Evolutionary conservation across 2,329 filamentous ascomycete species (phyloP).

Genomic region (Diaporthe ampelina): DNA sequence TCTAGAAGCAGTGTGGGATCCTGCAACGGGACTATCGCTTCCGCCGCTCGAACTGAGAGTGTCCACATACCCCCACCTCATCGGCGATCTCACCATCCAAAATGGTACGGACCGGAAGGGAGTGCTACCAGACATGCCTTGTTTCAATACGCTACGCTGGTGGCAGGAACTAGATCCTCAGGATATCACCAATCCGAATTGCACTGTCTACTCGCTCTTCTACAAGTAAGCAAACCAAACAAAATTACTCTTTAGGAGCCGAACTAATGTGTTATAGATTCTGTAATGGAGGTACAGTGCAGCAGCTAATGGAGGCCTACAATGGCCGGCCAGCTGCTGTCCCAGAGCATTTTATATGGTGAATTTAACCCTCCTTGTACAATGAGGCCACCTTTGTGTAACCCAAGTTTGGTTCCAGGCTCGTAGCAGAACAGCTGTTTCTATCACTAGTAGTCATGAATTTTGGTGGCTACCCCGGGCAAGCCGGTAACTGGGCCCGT

Average conservation of each 20-base stretch:
- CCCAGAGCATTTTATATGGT: slow-evolving; percentile 1
- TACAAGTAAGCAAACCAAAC: neutral
- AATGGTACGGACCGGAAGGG: neutral
- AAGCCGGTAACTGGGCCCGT: neutral
- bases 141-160: neutral
- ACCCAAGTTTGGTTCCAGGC: neutral
- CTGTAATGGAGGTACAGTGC: neutral
- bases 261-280: neutral
- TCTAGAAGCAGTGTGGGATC: neutral
- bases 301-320: neutral
- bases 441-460: neutral
- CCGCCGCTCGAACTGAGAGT: slow-evolving; percentile 1
- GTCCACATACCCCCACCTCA: neutral
- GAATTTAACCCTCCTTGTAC: too few species aligned
- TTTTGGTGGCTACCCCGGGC: neutral
- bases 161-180: neutral
- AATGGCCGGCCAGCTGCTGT: neutral
- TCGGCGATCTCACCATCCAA: neutral
- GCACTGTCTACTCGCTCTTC: slow-evolving; percentile 5
- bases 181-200: neutral
- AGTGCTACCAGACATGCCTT: neutral
- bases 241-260: neutral
- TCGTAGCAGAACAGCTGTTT: neutral
- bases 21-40: neutral
- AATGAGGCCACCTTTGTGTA: too few species aligned